These are phyloP conservation scores for Cinnamomum chago DNA, from an alignment of 164 flowering plant species.

Conservation along the genomic window DNA sequence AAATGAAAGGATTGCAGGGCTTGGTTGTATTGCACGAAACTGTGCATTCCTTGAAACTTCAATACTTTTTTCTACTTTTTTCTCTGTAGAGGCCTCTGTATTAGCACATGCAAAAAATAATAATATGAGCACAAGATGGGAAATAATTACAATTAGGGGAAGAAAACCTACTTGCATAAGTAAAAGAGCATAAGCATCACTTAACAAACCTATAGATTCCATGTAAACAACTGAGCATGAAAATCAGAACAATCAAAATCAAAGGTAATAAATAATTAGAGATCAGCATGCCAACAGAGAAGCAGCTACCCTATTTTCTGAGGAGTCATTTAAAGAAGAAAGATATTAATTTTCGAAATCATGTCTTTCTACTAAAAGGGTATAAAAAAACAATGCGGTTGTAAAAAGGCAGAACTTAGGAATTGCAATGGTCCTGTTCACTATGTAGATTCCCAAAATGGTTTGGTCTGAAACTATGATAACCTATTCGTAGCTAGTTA, in stretches of 20 bases:
- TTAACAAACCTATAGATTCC: not conserved
- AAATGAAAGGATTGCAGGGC: constrained; percentile 69
- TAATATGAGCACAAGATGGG: not conserved
- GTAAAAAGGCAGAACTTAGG: too few relatives aligned
- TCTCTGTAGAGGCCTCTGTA: constrained; percentile 19
- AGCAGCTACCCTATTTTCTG: too few relatives aligned
- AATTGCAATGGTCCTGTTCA: too few relatives aligned
- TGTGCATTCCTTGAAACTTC: constrained; percentile 82
- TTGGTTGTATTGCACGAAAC: constrained; percentile 92
- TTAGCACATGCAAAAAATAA: not conserved
- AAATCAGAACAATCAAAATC: not conserved
- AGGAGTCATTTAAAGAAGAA: too few relatives aligned
- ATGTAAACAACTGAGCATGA: not conserved
- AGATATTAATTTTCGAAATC: too few relatives aligned
- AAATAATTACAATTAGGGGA: not conserved
- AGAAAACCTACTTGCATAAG: not conserved
- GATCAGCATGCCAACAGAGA: too few relatives aligned
- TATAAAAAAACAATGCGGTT: too few relatives aligned
- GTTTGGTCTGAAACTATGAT: too few relatives aligned
- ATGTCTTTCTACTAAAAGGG: too few relatives aligned
- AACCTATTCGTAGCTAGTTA: too few relatives aligned
- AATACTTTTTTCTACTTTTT: constrained; percentile 33
- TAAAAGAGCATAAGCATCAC: not conserved
- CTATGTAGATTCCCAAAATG: too few relatives aligned
- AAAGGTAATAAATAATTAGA: not conserved